Base-by-base conservation (phyloP, 73 alveolate genomes). In the Uronychia setigera region DNA sequence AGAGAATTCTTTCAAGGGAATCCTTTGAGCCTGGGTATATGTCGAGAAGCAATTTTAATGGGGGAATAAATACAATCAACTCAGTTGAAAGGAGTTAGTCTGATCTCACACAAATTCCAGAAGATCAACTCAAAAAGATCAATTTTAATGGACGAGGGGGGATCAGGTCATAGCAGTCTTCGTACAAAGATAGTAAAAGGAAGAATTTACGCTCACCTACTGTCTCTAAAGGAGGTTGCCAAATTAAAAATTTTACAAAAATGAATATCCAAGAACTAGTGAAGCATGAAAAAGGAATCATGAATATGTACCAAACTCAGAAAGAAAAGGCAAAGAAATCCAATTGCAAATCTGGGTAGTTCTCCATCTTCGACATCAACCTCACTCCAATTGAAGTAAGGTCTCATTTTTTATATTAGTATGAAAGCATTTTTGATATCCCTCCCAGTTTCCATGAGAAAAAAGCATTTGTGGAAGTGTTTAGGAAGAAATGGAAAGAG, bases 401-500 rank as follows among this genome's bases (percentile, higher is more conserved):
- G 67, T 19, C 67, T 46, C 5, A 11, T 46, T 19, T 5, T 11
- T 46, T 11, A 46, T 46, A 33, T 1, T 74, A 60, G 88, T 89
- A 89, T 67, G 92, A 89, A 14, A 79, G 87, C 74, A 83, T 89
- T 14, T 89, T 89, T 58, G 79, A 84, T n/a, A 31, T 84, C 33
- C 75, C 76, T 29, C 87, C 88, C 29, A 77, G 87, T 5, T 90
- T 90, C 58, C 83, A 90, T 80, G 95, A 90, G 81, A 84, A 79
- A 59, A 76, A 80, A 32, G 95, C 95, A 28, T 90, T 90, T 34
- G 82, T 80, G 30, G 92, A 90, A 32, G 58, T 80, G 5, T 90
- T 90, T 76, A 80, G 92, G 58, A 84, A 75, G 31, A 90, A 90
- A 80, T 90, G 95, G 95, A 84, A 82, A 75, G 90, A 90, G 34